phyloP scores from a whole-genome alignment of 2,329 filamentous ascomycete genomes.

The Scedosporium dehoogii region DNA sequence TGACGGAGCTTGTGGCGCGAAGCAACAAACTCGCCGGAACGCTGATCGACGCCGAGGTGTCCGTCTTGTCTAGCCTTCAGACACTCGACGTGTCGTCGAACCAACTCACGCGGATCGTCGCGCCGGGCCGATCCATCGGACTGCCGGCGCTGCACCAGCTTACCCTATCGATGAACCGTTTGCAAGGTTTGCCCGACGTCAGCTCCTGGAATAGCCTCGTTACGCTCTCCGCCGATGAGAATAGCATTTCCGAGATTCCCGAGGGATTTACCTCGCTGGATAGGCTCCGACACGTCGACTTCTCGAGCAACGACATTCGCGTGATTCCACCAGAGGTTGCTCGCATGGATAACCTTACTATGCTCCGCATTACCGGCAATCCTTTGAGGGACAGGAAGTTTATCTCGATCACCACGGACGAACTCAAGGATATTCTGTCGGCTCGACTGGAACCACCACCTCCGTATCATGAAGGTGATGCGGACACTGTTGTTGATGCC shows the following conservation, averaged over 20 bases:
- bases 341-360: conserved; percentile 66
- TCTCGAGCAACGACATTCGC: conserved; percentile 76
- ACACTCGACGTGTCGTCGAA: conserved; percentile 72
- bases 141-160: conserved; percentile 66
- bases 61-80: conserved; percentile 55
- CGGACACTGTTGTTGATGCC: conserved; percentile 10
- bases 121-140: conserved; percentile 34
- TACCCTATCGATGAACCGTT: conserved; percentile 69
- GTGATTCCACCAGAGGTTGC: conserved; percentile 67
- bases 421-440: conserved; percentile 66
- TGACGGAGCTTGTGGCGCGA: conserved; percentile 63
- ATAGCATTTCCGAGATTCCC: conserved; percentile 67
- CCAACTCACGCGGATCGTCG: conserved; percentile 47
- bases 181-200: conserved; percentile 64
- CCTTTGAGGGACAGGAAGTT: conserved; percentile 84
- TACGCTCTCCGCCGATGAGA: conserved; percentile 71
- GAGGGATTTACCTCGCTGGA: conserved; percentile 59
- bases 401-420: conserved; percentile 66
- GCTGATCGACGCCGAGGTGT: conserved; percentile 55
- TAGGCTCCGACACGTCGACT: conserved; percentile 66
- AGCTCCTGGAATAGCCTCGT: conserved; percentile 63
- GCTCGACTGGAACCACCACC: conserved; percentile 53
- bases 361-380: conserved; percentile 76
- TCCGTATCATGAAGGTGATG: conserved; percentile 17
- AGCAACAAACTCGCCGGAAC: conserved; percentile 71